Base-by-base conservation (phyloP, 306 rosid genomes). In the Amphicarpaea edgeworthii region DNA sequence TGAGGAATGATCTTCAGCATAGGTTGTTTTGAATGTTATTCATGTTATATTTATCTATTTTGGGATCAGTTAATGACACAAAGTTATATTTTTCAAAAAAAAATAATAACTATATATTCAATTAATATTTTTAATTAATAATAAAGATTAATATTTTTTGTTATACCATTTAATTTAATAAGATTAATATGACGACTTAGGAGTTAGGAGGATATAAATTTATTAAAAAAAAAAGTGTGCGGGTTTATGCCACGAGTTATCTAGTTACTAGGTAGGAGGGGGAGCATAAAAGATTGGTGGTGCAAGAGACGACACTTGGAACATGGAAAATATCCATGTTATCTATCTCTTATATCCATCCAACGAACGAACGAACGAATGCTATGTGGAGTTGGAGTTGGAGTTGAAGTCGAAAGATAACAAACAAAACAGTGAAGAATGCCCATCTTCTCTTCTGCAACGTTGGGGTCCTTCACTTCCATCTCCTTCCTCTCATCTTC, bases 371-470 rank as follows among this genome's bases (percentile, higher is more conserved):
- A 46, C 77, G 15, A 77, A 23, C 21, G 9, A 23, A 5, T 12
- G 23, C 5, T 7, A n/a, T n/a, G 3, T 21, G 28, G 37, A 30
- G 37, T 23, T 7, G n/a, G n/a, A 9, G 14, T 42, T 59, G 12
- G 12, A 10, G 59, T 59, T 73, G 42, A 28, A 49, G 6, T 19
- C 12, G 8, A 40, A 41, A 17, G 19, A 7, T 30, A 30, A 30
- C 37, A 30, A 30, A 30, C 37, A 30, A 6, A 3, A 26, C 7
- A 45, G n/a, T n/a, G n/a, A n/a, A 51, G 0, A 66, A 83, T 91
- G 97, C 87, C 86, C 60, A 60, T 84, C 37, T 86, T 85, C 79
- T 38, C 86, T 61, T 38, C 86, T 61, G 65, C 89, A 46, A 84
- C 89, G 0, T 77, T 88, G 1, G 83, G 86, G 0, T 85, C 79